phyloP scores from a whole-genome alignment of 2,329 filamentous ascomycete species.

The Aureobasidium lini region DNA sequence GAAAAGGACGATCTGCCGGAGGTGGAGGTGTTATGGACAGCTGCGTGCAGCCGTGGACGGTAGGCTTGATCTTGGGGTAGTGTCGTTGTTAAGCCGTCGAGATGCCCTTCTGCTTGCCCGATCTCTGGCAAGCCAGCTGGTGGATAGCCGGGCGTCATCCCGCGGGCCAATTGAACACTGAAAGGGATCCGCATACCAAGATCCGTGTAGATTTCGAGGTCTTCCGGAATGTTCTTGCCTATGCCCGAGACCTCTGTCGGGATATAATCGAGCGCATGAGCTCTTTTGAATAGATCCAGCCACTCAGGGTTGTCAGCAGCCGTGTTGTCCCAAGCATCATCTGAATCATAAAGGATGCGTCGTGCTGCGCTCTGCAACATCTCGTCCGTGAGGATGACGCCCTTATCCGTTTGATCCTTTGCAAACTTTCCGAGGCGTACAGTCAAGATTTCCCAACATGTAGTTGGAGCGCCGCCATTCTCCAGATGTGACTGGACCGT shows the following conservation, averaged over 20 bases:
- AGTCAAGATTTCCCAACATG: conserved; percentile 44
- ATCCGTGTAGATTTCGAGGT: conserved; percentile 29
- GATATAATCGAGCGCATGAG: conserved; percentile 36
- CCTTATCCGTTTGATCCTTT: conserved; percentile 30
- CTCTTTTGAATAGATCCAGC: conserved; percentile 43
- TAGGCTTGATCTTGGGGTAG: neutral
- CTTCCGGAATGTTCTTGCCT: conserved; percentile 26
- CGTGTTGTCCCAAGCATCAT: conserved; percentile 42
- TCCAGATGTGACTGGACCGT: neutral
- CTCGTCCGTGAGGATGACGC: conserved; percentile 39
- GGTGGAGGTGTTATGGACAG: neutral
- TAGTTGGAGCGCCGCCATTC: neutral
- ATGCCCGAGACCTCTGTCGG: conserved; percentile 25
- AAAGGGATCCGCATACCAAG: conserved; percentile 28
- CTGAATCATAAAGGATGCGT: conserved; percentile 40
- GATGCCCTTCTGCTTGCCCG: neutral
- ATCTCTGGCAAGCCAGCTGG: neutral
- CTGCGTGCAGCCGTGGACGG: neutral
- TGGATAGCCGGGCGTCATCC: neutral
- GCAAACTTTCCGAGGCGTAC: conserved; percentile 39
- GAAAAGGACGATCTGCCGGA: conserved; percentile 3
- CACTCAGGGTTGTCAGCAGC: conserved; percentile 37
- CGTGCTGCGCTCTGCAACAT: conserved; percentile 43
- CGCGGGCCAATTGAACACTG: neutral
- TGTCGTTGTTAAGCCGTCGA: neutral